Evolutionary conservation across 2,329 filamentous ascomycete genomes (phyloP).

Genomic region (Lecanicillium sp.): DNA sequence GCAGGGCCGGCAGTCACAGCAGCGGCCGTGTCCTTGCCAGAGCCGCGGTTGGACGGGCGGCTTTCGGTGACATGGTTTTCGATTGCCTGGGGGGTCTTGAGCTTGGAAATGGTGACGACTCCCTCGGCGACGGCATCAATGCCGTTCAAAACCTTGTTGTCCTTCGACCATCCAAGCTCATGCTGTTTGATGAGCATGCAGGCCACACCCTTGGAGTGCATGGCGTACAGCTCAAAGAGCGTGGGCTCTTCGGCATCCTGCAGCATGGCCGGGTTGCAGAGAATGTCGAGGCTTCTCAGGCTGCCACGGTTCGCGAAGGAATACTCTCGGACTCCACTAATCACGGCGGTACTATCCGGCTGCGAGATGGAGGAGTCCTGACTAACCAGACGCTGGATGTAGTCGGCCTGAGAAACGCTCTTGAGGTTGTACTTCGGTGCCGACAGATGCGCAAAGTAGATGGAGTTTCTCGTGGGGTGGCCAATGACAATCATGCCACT

Average conservation of each 20-base stretch:
- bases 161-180: conserved; percentile 85
- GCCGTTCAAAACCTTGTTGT: conserved; percentile 78
- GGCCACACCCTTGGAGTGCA: conserved; percentile 97
- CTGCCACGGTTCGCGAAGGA: conserved; percentile 82
- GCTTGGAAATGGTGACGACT: conserved; percentile 66
- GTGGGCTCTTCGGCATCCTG: conserved; percentile 62
- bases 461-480: conserved; percentile 92
- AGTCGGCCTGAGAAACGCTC: conserved; percentile 80
- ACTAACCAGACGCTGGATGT: conserved; percentile 69
- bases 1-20: conserved; percentile 22
- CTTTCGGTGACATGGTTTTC: conserved; percentile 31
- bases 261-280: conserved; percentile 62
- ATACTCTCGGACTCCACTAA: conserved; percentile 94
- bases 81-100: conserved; percentile 48
- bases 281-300: conserved; percentile 83
- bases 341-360: conserved; percentile 91
- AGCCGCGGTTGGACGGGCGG: conserved; percentile 27
- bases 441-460: conserved; percentile 94
- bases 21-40: conserved; percentile 30
- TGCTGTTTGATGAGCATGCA: conserved; percentile 79
- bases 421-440: conserved; percentile 86
- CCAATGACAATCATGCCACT: conserved; percentile 93
- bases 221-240: conserved; percentile 90
- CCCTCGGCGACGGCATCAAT: conserved; percentile 72
- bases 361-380: conserved; percentile 69